These are phyloP conservation scores for Trichoderma erinaceum DNA, from an alignment of 495 filamentous ascomycete species.

Conservation along the genomic window DNA sequence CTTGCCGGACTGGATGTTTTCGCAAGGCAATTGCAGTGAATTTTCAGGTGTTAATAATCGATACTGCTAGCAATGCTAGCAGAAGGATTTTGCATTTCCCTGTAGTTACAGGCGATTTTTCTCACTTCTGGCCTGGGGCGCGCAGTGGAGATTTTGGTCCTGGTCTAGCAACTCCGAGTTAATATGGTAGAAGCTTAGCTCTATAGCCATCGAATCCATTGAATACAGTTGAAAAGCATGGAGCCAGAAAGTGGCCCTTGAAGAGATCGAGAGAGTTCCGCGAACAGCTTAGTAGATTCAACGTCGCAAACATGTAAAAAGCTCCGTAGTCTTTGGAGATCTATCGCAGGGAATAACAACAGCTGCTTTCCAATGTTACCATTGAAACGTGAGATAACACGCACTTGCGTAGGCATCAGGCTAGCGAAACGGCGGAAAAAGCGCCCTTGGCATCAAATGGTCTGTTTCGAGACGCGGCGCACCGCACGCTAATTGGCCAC, in stretches of 20 bases:
- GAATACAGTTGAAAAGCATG: not conserved
- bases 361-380: too few species aligned
- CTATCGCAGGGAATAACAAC: not conserved
- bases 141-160: not conserved
- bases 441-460: constrained; percentile 8
- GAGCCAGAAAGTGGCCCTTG: not conserved
- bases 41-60: too few species aligned
- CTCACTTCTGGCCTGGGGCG: not conserved
- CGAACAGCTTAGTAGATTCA: not conserved
- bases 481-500: not conserved
- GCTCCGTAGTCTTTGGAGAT: not conserved
- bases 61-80: too few species aligned
- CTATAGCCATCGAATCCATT: not conserved
- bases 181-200: not conserved
- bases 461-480: not conserved
- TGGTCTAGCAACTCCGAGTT: constrained; percentile 4
- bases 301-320: too few species aligned
- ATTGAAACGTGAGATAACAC: too few species aligned
- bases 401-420: not conserved
- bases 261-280: not conserved
- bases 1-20: too few species aligned
- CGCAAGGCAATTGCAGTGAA: too few species aligned
- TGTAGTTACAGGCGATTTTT: not conserved
- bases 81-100: too few species aligned
- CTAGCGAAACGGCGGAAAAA: not conserved